Evolutionary conservation across 1,139 yeast species (phyloP).

Genomic region (Pneumocystis jirovecii): DNA sequence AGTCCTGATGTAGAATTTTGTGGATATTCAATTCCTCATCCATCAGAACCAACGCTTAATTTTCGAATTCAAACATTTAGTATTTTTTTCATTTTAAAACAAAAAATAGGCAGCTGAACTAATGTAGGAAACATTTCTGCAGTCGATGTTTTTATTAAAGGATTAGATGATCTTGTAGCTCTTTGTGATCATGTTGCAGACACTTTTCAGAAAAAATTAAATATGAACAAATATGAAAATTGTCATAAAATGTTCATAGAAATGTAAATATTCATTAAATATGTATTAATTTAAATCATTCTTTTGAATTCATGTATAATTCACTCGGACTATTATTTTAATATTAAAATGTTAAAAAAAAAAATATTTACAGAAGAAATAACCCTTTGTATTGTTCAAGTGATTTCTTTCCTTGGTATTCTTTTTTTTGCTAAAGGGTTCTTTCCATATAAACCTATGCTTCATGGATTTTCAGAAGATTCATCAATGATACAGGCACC

Average conservation of each 20-base stretch:
- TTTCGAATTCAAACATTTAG: conserved; percentile 91
- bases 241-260: not conserved
- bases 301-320: not conserved
- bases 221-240: not conserved
- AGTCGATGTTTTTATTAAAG: conserved; percentile 82
- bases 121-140: conserved; percentile 48
- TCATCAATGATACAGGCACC: conserved; percentile 26
- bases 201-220: conserved; percentile 31
- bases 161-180: conserved; percentile 70
- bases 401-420: conserved; percentile 31
- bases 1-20: conserved; percentile 91
- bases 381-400: conserved; percentile 25
- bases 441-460: conserved; percentile 69
- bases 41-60: conserved; percentile 81
- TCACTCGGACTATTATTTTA: not conserved
- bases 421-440: conserved; percentile 63
- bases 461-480: conserved; percentile 35
- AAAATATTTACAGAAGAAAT: conserved; percentile 12
- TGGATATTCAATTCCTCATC: conserved; percentile 98
- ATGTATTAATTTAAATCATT: not conserved
- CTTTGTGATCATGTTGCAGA: conserved; percentile 74
- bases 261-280: not conserved
- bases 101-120: not conserved
- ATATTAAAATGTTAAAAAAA: not conserved
- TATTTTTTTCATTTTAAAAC: conserved; percentile 7